A percentile compares a stretch with the other conserved stretches of the same genome.
Conservation (phyloP, 768 basidiomycete genomes). For the Lactarius psammicola region DNA sequence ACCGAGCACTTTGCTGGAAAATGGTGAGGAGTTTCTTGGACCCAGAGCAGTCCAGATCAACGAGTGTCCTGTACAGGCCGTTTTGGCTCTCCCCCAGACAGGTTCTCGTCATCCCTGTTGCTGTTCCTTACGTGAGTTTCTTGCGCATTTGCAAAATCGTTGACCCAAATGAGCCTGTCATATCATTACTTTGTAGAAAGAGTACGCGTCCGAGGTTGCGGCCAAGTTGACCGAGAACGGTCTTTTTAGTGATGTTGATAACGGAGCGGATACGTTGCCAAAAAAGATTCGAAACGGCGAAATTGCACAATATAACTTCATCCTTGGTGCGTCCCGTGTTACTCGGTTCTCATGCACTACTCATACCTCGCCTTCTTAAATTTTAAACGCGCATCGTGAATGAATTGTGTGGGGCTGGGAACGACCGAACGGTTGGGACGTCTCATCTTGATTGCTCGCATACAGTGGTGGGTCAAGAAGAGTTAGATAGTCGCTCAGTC, state of each 20-base stretch:
- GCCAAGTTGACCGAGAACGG: slow-evolving; percentile 65
- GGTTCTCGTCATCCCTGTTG: slow-evolving; percentile 91
- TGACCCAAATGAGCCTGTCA: not conserved
- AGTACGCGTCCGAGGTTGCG: slow-evolving; percentile 83
- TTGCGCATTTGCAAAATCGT: not conserved
- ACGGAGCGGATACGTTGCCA: slow-evolving; percentile 85
- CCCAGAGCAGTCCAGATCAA: not conserved
- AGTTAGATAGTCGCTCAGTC: slow-evolving; percentile 81
- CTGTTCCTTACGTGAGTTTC: slow-evolving; percentile 74
- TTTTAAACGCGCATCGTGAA: not conserved
- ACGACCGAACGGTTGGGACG: not conserved
- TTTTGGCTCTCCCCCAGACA: slow-evolving; percentile 99
- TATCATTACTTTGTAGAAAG: slow-evolving; percentile 53
- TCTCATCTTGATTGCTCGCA: slow-evolving; percentile 4
- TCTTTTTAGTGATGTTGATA: slow-evolving; percentile 89
- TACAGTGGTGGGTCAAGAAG: slow-evolving; percentile 92
- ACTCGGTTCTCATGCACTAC: not conserved
- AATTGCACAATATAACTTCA: slow-evolving; percentile 97
- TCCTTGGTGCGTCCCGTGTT: slow-evolving; percentile 64
- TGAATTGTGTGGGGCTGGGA: not conserved
- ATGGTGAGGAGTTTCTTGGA: slow-evolving; percentile 57
- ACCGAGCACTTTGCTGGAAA: slow-evolving; percentile 98
- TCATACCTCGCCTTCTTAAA: not conserved
- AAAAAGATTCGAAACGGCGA: slow-evolving; percentile 99
- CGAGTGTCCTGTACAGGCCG: slow-evolving; percentile 54